Evolutionary conservation across 202 grass and related monocot genomes (phyloP).

Genomic region (Eragrostis tef): DNA sequence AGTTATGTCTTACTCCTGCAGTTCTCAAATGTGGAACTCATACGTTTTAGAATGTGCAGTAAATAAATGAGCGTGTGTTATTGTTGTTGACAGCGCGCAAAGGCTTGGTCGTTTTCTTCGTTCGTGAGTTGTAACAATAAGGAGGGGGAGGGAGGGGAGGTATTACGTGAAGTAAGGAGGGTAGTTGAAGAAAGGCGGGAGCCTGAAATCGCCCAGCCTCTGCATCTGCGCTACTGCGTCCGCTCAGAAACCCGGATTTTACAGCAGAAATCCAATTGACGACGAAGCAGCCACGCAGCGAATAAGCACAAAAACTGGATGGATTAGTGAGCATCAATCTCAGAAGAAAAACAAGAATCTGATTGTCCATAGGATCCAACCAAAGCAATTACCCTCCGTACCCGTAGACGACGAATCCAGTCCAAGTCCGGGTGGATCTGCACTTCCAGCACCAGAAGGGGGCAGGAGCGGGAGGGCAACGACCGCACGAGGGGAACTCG

Average conservation of each 20-base stretch:
- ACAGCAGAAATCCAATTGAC: background rate
- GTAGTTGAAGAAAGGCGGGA: constrained; percentile 86
- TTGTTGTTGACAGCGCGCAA: background rate
- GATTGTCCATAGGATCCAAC: background rate
- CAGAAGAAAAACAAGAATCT: background rate
- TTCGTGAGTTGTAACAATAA: background rate
- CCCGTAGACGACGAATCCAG: background rate
- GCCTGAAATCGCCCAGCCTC: constrained; percentile 70
- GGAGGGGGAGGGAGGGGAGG: background rate
- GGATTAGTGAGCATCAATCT: background rate
- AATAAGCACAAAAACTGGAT: background rate
- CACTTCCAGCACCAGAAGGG: background rate
- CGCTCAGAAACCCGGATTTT: background rate
- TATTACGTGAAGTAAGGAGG: constrained; percentile 94
- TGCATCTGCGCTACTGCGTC: constrained; percentile 54
- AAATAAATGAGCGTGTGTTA: too few relatives aligned
- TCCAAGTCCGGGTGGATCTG: background rate
- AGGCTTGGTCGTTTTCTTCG: background rate
- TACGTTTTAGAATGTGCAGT: background rate
- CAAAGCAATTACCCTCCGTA: background rate
- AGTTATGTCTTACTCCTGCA: background rate
- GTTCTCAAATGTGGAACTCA: background rate
- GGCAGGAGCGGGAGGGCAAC: background rate
- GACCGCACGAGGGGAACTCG: background rate
- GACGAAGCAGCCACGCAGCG: background rate